A percentile compares a stretch with the other conserved stretches of the same genome.
phyloP scores from a whole-genome alignment of 176 grass and related monocot genomes.

The Hyparrhenia diplandra region DNA sequence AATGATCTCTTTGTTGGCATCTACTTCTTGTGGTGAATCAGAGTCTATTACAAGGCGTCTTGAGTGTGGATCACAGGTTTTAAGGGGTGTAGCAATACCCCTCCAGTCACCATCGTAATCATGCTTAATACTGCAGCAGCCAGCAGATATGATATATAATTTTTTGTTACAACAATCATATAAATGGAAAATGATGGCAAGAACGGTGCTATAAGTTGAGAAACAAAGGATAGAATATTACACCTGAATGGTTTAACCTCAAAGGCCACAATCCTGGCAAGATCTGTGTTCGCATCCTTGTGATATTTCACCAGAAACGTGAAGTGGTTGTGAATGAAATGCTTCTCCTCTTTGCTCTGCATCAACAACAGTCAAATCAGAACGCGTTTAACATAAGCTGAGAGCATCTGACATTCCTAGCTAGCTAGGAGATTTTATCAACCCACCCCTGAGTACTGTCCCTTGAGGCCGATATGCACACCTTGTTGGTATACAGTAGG shows the following conservation, averaged over 20 bases:
- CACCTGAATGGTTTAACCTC: conserved; percentile 90
- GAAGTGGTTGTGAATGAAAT: conserved; percentile 90
- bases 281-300: conserved; percentile 50
- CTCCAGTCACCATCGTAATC: conserved; percentile 71
- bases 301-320: conserved; percentile 81
- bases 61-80: conserved; percentile 68
- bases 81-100: conserved; percentile 38
- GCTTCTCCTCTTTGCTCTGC: conserved; percentile 84
- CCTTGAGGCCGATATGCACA: conserved; percentile 81
- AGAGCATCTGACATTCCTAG: not conserved
- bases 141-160: not conserved
- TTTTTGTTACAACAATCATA: not conserved
- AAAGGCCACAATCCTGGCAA: conserved; percentile 86
- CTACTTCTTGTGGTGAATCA: conserved; percentile 76
- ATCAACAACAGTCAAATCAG: conserved; percentile 18
- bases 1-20: conserved; percentile 58
- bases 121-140: conserved; percentile 57
- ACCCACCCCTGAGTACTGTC: conserved; percentile 66
- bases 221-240: not conserved
- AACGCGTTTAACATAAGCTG: not conserved
- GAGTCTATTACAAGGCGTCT: conserved; percentile 42
- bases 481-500: conserved; percentile 62
- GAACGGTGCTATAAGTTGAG: not conserved
- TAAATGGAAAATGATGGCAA: not conserved
- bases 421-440: not conserved